phyloP scores from a whole-genome alignment of 371 early-diverging fungal species.

The Mortierella sp. region DNA sequence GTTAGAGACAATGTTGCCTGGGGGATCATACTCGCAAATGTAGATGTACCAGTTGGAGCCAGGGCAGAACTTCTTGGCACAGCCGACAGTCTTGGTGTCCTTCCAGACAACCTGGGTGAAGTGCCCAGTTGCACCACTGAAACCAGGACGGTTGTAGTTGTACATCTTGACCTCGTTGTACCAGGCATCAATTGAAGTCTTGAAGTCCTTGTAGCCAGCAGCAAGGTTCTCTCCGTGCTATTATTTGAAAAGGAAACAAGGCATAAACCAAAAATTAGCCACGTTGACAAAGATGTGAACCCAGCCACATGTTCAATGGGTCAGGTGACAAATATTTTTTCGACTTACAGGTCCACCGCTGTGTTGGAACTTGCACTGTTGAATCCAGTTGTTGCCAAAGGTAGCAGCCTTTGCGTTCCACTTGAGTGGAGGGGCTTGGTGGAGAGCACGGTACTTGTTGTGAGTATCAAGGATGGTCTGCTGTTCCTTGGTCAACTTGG shows the following conservation, averaged over 20 bases:
- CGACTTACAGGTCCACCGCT: slow-evolving; percentile 38
- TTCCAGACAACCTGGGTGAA: slow-evolving; percentile 72
- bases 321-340: not conserved
- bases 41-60: slow-evolving; percentile 54
- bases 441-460: slow-evolving; percentile 62
- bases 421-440: slow-evolving; percentile 60
- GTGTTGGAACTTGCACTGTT: slow-evolving; percentile 60
- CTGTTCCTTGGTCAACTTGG: slow-evolving; percentile 23
- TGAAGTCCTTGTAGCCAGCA: slow-evolving; percentile 56
- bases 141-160: slow-evolving; percentile 59
- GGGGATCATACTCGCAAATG: slow-evolving; percentile 62
- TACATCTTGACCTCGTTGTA: slow-evolving; percentile 61
- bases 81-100: slow-evolving; percentile 62
- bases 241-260: not conserved
- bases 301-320: too few relatives aligned
- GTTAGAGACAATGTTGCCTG: slow-evolving; percentile 62
- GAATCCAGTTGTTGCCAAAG: slow-evolving; percentile 65
- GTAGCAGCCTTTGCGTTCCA: slow-evolving; percentile 61
- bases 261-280: not conserved
- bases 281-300: not conserved
- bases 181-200: slow-evolving; percentile 57
- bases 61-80: slow-evolving; percentile 63
- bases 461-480: slow-evolving; percentile 52
- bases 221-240: slow-evolving; percentile 66
- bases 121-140: slow-evolving; percentile 57